Base-by-base conservation (phyloP, 2,329 filamentous ascomycete genomes). In the Mariannaea elegans region DNA sequence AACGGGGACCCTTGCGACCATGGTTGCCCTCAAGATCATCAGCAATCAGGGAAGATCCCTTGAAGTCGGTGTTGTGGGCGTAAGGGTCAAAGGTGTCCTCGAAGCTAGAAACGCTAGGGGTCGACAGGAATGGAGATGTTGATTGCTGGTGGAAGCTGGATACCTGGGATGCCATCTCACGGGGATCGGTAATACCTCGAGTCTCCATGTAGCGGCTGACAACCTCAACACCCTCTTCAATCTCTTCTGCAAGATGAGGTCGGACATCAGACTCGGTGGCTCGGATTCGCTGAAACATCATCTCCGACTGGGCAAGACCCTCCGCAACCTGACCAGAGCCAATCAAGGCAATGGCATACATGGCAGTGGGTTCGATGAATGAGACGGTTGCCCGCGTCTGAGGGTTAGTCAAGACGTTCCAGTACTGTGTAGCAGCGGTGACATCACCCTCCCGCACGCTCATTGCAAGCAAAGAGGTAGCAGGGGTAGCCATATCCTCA, bases 61-160 rank as follows among this genome's bases (percentile, higher is more conserved):
- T 94, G 82, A 95, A 94, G 76, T 99, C 95, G 31, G 93, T 97
- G 65, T 87, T 93, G 71, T 91, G 88, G 13, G 91, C 92, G 73
- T 98, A 97, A 2, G 95, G 95, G 72, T 99, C 95, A 71, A 90
- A 96, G 7, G 88, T 89, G 65, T 97, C 94, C 70, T 96, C 91
- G 58, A 87, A 89, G 53, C 85, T 84, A 4, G 88, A 83, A 7
- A 84, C 82, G 7, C 83, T 83, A 3, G 83, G 79, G 10, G 86
- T 82, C 1, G 85, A 82, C 42, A 85, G 74, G 58, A 81, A 87
- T 10, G 84, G 79, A 4, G 83, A 84, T n/a, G 81, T 62, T 0
- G 82, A 75, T 51, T 84, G 81, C 52, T 82, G 65, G 75, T 75
- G 63, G 77, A 81, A 69, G 73, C 59, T 76, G 13, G 79, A 77